These are phyloP conservation scores for Polytrichum commune DNA, from an alignment of 225 moss, liverwort and hornwort genomes.

Conservation along the genomic window DNA sequence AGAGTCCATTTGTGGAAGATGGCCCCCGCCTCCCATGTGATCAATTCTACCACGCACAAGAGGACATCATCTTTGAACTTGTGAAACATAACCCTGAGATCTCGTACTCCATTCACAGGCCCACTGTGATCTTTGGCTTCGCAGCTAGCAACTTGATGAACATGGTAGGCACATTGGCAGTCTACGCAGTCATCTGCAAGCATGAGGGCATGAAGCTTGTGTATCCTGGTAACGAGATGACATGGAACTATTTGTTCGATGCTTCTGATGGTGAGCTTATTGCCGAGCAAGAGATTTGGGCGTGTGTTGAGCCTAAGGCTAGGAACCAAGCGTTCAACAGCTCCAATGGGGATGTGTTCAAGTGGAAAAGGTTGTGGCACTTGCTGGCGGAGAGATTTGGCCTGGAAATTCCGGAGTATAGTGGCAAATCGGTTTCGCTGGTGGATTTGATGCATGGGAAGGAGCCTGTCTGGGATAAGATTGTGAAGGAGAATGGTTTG, in stretches of 20 bases:
- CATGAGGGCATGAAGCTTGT: conserved; percentile 27
- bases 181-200: conserved; percentile 39
- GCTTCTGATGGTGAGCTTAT: conserved; percentile 35
- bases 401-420: background rate
- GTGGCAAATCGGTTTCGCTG: background rate
- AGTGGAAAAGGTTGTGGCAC: conserved; percentile 38
- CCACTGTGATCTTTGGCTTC: conserved; percentile 29
- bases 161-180: conserved; percentile 22
- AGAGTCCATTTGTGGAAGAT: conserved; percentile 15
- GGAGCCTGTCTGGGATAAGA: conserved; percentile 30
- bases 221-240: conserved; percentile 27
- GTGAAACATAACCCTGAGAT: conserved; percentile 15
- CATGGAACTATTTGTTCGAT: conserved; percentile 23
- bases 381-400: conserved; percentile 13
- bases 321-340: conserved; percentile 45
- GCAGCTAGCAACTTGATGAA: conserved; percentile 16
- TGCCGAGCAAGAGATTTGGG: conserved; percentile 56
- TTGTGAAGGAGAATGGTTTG: conserved; percentile 24
- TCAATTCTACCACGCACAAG: conserved; percentile 31
- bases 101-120: conserved; percentile 45
- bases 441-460: conserved; percentile 14
- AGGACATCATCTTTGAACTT: conserved; percentile 26
- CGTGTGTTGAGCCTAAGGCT: conserved; percentile 30
- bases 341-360: conserved; percentile 46
- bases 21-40: conserved; percentile 6